Percentiles rank a stretch among this genome's conserved stretches.
Evolutionary conservation across 495 filamentous ascomycete genomes (phyloP).

Genomic region (Aspergillus egyptiacus): DNA sequence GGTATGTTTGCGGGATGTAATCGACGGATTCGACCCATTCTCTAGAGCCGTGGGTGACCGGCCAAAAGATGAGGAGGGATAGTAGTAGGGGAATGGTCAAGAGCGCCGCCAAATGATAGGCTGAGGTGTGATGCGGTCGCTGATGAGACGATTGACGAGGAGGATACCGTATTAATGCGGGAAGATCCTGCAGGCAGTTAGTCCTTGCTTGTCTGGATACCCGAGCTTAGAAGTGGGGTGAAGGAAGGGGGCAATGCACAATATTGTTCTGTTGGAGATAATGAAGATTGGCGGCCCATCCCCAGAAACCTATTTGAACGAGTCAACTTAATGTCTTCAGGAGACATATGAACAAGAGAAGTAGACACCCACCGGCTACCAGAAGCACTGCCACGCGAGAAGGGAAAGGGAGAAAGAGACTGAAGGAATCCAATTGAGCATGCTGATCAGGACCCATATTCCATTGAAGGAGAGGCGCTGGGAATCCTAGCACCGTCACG

Average conservation of each 20-base stretch:
- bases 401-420: slow-evolving; percentile 76
- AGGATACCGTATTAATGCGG: slow-evolving; percentile 73
- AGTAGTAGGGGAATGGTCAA: slow-evolving; percentile 62
- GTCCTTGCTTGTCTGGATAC: slow-evolving; percentile 17
- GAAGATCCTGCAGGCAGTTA: slow-evolving; percentile 55
- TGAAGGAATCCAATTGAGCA: slow-evolving; percentile 78
- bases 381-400: slow-evolving; percentile 74
- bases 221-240: background rate
- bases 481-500: slow-evolving; percentile 15
- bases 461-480: slow-evolving; percentile 33
- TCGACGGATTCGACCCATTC: slow-evolving; percentile 66
- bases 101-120: slow-evolving; percentile 73
- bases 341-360: background rate
- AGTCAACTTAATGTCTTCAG: slow-evolving; percentile 8
- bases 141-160: slow-evolving; percentile 57
- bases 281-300: slow-evolving; percentile 82
- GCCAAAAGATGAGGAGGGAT: slow-evolving; percentile 78
- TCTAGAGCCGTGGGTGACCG: slow-evolving; percentile 61
- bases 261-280: slow-evolving; percentile 69
- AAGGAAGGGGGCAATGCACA: slow-evolving; percentile 38
- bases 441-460: slow-evolving; percentile 79
- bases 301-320: slow-evolving; percentile 66
- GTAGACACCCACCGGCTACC: slow-evolving; percentile 57
- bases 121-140: slow-evolving; percentile 66
- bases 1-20: slow-evolving; percentile 74